A percentile compares a stretch with the other conserved stretches of the same genome.
Evolutionary conservation across 2,329 filamentous ascomycete species (phyloP).

Genomic region (Lachnellula cervina): DNA sequence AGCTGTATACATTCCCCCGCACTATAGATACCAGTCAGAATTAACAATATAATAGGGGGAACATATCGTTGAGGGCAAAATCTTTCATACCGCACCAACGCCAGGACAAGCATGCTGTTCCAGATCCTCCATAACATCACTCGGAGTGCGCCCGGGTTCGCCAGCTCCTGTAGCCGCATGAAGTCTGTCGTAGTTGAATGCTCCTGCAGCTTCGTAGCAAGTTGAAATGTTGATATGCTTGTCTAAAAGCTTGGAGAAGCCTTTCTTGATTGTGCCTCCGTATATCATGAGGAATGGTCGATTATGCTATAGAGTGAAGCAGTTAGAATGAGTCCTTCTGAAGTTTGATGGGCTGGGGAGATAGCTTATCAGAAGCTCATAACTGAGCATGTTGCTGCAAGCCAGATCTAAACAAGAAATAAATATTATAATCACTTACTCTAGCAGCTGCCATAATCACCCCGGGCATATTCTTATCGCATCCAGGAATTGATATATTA

Average conservation of each 20-base stretch:
- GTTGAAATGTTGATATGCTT: conserved; percentile 82
- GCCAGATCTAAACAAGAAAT: neutral
- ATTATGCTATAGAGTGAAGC: conserved; percentile 66
- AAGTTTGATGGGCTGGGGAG: neutral
- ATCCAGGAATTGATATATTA: conserved; percentile 87
- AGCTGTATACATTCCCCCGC: conserved; percentile 73
- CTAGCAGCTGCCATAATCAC: conserved; percentile 37
- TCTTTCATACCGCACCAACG: conserved; percentile 47
- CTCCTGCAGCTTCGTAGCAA: conserved; percentile 83
- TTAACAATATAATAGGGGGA: neutral
- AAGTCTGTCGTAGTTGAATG: conserved; percentile 72
- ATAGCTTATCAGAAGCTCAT: neutral
- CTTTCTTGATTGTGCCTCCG: conserved; percentile 83
- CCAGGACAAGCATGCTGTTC: conserved; percentile 65
- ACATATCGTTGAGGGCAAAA: neutral
- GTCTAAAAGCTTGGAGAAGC: conserved; percentile 71
- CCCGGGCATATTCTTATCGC: conserved; percentile 98
- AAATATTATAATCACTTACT: neutral
- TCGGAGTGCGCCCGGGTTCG: conserved; percentile 60
- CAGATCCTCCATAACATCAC: conserved; percentile 77
- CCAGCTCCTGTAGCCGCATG: conserved; percentile 61
- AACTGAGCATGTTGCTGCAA: too few species aligned
- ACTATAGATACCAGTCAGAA: conserved; percentile 30
- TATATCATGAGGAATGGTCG: conserved; percentile 94
- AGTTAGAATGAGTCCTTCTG: conserved; percentile 32